Evolutionary conservation across 257 asterid genomes (phyloP), one percentile per base, ranked within the genome.

Genomic region (Scutellaria minor): DNA sequence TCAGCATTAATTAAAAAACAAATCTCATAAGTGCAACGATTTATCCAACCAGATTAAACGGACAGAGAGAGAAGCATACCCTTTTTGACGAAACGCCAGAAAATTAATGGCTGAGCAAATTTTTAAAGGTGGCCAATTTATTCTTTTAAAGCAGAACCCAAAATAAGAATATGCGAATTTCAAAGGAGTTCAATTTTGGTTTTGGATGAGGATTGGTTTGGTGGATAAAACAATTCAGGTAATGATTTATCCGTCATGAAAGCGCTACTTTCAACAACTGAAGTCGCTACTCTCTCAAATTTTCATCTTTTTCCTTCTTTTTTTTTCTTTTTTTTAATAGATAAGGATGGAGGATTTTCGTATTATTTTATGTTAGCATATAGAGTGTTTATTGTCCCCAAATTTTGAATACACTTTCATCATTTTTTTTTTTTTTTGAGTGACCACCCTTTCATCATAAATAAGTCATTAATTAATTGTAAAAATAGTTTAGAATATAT

Each of bases 161-260:
- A 15, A 39, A 1, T 6, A 27, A 70, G 79, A 76, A 80, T 72
- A 76, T 76, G 68, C 74, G 39, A 15, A 61, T 39, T 67, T 62
- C 54, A 41, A 24, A 9, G 46, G 75, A 72, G 27, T 65, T 53
- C 48, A n/a, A 58, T 46, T 63, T 42, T 41, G 22, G 24, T 46
- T 53, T 31, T 68, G 72, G 82, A 59, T 73, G 66, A 66, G 75
- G 60, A 53, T 31, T 40, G 35, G 57, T 4, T 46, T 31, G 37
- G 37, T 31, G 37, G 37, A 31, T 31, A 31, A 31, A 31, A 18
- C 18, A 31, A 31, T 31, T 24, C 37, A 2, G 37, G 37, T 31
- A 31, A 31, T 31, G 37, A 31, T 31, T 31, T 31, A 31, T 31
- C 37, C 37, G 37, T 31, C 37, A 31, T 31, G 37, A 48, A 75